These are phyloP conservation scores for Candolleomyces eurysporus DNA, from an alignment of 768 basidiomycete genomes.

Conservation along the genomic window DNA sequence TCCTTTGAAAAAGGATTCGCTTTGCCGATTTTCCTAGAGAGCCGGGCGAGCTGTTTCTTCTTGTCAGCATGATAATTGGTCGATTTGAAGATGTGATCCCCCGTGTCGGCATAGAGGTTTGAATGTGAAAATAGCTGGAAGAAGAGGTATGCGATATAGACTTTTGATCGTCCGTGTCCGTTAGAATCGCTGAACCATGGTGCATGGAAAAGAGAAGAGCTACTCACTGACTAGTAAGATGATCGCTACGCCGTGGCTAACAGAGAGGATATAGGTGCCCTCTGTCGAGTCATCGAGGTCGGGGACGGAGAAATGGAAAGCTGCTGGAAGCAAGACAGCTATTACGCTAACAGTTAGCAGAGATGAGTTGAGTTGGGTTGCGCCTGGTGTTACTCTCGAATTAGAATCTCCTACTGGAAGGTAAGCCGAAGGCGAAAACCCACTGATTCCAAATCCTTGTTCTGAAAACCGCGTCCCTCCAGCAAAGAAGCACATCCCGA, in stretches of 20 bases:
- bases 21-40: constrained; percentile 5
- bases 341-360: constrained; percentile 77
- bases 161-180: constrained; percentile 33
- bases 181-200: constrained; percentile 25
- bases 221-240: constrained; percentile 72
- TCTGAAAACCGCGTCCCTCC: constrained; percentile 76
- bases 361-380: constrained; percentile 72
- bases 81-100: constrained; percentile 31
- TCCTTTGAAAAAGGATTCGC: neutral
- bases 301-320: constrained; percentile 59
- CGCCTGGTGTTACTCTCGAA: constrained; percentile 37
- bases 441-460: constrained; percentile 74
- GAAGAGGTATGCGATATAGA: constrained; percentile 71
- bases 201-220: neutral
- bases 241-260: constrained; percentile 78
- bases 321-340: constrained; percentile 74
- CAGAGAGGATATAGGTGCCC: constrained; percentile 49
- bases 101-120: constrained; percentile 58
- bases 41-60: constrained; percentile 21
- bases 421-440: constrained; percentile 17
- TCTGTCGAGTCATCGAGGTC: constrained; percentile 26
- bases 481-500: constrained; percentile 85
- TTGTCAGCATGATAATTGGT: constrained; percentile 34
- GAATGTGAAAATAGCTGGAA: constrained; percentile 82
- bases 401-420: constrained; percentile 24